These are phyloP conservation scores for Letharia lupina DNA, from an alignment of 495 filamentous ascomycete species.

Conservation along the genomic window DNA sequence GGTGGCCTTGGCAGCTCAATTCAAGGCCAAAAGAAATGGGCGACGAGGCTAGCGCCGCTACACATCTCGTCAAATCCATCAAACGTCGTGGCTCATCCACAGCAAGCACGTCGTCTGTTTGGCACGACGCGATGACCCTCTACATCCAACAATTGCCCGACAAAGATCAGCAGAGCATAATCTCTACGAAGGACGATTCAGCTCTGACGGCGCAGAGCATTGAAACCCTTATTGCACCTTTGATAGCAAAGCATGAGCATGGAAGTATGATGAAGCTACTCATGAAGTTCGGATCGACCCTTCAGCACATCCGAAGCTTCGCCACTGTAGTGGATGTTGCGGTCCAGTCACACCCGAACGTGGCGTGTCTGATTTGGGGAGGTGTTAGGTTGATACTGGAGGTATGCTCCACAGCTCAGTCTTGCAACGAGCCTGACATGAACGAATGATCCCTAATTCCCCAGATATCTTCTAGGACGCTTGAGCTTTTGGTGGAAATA, in stretches of 20 bases:
- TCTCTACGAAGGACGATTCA: neutral
- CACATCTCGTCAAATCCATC: neutral
- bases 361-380: conserved; percentile 1
- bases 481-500: neutral
- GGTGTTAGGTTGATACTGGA: neutral
- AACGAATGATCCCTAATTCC: neutral
- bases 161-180: neutral
- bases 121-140: neutral
- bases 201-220: neutral
- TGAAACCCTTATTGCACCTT: neutral
- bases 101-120: neutral
- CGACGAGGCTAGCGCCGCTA: neutral
- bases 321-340: neutral
- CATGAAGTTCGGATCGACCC: neutral
- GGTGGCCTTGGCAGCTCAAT: neutral
- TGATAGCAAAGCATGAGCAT: neutral
- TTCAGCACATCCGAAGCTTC: conserved; percentile 5
- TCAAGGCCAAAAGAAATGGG: neutral
- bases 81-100: neutral
- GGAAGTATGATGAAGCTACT: neutral
- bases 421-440: neutral
- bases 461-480: neutral
- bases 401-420: neutral
- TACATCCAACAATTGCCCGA: neutral
- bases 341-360: conserved; percentile 4